These are phyloP conservation scores for Bjerkandera adusta DNA, from an alignment of 1,284 basidiomycete species.

Conservation along the genomic window DNA sequence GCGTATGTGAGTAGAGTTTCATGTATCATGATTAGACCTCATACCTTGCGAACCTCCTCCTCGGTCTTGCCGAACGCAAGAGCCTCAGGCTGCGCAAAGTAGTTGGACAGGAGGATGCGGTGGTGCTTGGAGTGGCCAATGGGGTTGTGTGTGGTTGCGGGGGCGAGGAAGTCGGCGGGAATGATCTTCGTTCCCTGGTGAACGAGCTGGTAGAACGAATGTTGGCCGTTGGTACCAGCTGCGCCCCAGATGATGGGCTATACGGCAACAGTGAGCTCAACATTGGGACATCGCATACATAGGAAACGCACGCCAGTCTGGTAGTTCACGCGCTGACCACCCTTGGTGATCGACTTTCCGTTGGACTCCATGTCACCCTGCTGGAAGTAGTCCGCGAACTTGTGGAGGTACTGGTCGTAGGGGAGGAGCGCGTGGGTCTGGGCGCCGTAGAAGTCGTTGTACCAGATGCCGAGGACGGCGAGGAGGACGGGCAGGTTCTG, in stretches of 20 bases:
- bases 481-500: slow-evolving; percentile 92
- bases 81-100: slow-evolving; percentile 97
- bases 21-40: slow-evolving; percentile 2
- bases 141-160: slow-evolving; percentile 92
- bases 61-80: slow-evolving; percentile 98
- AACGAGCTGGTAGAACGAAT: slow-evolving; percentile 98
- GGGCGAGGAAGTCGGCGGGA: slow-evolving; percentile 94
- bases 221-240: slow-evolving; percentile 96
- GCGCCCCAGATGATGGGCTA: slow-evolving; percentile 99
- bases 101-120: slow-evolving; percentile 96
- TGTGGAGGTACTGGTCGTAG: slow-evolving; percentile 98
- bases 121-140: slow-evolving; percentile 88
- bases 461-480: slow-evolving; percentile 95
- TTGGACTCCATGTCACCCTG: slow-evolving; percentile 99
- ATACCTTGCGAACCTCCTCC: slow-evolving; percentile 65
- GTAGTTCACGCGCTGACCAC: slow-evolving; percentile 90
- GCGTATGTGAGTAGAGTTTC: background rate
- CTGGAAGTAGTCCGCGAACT: slow-evolving; percentile 99
- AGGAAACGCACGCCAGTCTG: slow-evolving; percentile 86
- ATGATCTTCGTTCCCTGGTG: slow-evolving; percentile 95
- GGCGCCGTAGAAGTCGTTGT: slow-evolving; percentile 96
- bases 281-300: background rate
- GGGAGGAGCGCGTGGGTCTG: slow-evolving; percentile 95
- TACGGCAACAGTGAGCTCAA: slow-evolving; percentile 1
- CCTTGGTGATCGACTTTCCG: slow-evolving; percentile 95